These are phyloP conservation scores for Stentor roeselii DNA, from an alignment of 73 alveolate genomes.

Conservation along the genomic window DNA sequence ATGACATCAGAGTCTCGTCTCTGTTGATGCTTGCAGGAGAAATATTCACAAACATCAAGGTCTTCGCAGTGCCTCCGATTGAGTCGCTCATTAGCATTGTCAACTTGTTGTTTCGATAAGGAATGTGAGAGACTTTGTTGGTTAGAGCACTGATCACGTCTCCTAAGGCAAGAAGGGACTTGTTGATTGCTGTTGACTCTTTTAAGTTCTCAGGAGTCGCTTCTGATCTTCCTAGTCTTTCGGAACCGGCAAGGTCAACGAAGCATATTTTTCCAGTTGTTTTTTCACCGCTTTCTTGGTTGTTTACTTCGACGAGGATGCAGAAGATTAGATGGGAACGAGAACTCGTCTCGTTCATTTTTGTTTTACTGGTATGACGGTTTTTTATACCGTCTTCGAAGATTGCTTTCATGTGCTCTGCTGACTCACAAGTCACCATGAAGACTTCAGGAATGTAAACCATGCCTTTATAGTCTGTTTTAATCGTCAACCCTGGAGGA, in stretches of 20 bases:
- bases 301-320: conserved; percentile 40
- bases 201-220: conserved; percentile 46
- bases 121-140: conserved; percentile 66
- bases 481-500: conserved; percentile 41
- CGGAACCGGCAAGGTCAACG: conserved; percentile 96
- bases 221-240: conserved; percentile 82
- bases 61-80: conserved; percentile 94
- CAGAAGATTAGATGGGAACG: conserved; percentile 72
- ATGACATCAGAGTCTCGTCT: conserved; percentile 52
- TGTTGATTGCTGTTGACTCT: conserved; percentile 71
- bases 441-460: background rate
- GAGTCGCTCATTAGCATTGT: conserved; percentile 77
- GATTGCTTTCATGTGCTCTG: conserved; percentile 4
- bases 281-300: conserved; percentile 1
- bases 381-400: conserved; percentile 48
- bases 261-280: conserved; percentile 15
- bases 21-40: conserved; percentile 72
- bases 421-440: background rate
- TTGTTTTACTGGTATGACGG: conserved; percentile 55
- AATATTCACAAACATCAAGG: conserved; percentile 90
- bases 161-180: conserved; percentile 66
- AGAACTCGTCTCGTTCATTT: conserved; percentile 66
- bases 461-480: conserved; percentile 52
- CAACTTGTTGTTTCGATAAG: conserved; percentile 81
- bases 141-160: conserved; percentile 78